These are phyloP conservation scores for Ogataea degrootiae DNA, from an alignment of 805 yeast genomes.

Conservation along the genomic window DNA sequence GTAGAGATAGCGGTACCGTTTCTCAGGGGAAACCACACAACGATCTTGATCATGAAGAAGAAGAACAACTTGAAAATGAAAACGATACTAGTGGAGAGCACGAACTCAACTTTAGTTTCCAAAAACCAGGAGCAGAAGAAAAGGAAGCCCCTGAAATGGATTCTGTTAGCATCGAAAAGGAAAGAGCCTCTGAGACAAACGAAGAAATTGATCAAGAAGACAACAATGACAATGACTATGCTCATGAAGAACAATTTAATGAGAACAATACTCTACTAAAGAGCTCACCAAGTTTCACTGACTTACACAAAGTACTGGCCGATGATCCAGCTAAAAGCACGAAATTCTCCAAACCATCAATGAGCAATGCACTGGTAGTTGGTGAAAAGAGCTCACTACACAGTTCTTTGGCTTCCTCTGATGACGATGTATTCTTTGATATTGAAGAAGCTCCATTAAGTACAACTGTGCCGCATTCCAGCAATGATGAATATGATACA, in stretches of 20 bases:
- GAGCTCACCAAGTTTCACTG: background rate
- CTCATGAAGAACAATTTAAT: background rate
- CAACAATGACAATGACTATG: too few species aligned
- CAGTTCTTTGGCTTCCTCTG: background rate
- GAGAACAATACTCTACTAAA: background rate
- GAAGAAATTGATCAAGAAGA: background rate
- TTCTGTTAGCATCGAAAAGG: background rate
- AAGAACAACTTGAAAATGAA: background rate
- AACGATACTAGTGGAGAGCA: background rate
- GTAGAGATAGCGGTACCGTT: conserved; percentile 4
- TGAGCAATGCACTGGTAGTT: background rate
- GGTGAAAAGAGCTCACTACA: background rate
- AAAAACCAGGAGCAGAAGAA: too few species aligned
- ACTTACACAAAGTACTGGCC: background rate
- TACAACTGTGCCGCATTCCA: background rate
- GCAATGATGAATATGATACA: background rate
- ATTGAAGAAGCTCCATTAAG: conserved; percentile 1
- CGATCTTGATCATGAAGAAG: background rate
- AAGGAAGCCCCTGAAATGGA: too few species aligned
- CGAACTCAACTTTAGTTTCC: too few species aligned
- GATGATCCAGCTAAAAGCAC: background rate
- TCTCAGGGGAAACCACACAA: conserved; percentile 8
- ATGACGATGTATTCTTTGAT: conserved; percentile 7
- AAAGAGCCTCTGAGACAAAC: background rate
- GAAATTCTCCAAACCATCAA: too few species aligned